A percentile compares a stretch with the other conserved stretches of the same genome.
Evolutionary conservation across 139 green algal genomes (phyloP).

Genomic region (Raphidocelis subcapitata): DNA sequence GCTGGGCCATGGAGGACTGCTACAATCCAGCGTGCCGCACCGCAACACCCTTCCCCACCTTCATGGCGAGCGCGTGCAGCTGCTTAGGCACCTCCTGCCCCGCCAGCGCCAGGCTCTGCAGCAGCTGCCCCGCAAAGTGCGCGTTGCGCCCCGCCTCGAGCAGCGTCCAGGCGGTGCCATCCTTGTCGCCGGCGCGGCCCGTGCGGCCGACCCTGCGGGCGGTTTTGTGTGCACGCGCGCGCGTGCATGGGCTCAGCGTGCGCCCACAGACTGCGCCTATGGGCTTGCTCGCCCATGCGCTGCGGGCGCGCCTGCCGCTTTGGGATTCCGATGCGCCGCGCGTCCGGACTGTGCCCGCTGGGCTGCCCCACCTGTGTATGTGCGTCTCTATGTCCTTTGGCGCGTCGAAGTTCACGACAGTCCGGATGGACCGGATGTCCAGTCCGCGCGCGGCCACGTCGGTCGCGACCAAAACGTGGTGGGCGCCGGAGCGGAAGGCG

Average conservation of each 20-base stretch:
- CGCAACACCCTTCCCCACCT: conserved; percentile 26
- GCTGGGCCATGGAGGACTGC: not conserved
- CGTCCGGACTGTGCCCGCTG: no score
- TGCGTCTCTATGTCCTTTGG: conserved; percentile 88
- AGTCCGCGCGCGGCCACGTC: conserved; percentile 97
- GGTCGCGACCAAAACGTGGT: conserved; percentile 94
- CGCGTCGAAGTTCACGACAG: conserved; percentile 75
- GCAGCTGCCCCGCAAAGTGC: conserved; percentile 72
- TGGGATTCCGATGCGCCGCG: no score
- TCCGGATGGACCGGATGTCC: conserved; percentile 93
- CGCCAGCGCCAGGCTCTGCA: conserved; percentile 61
- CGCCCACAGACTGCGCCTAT: no score
- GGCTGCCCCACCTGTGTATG: conserved; percentile 81
- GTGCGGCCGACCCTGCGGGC: conserved; percentile 85
- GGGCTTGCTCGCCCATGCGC: no score
- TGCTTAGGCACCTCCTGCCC: conserved; percentile 72
- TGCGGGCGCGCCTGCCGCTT: no score
- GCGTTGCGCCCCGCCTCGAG: conserved; percentile 50
- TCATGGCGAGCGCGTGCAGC: conserved; percentile 71
- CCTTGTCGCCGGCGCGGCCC: conserved; percentile 91
- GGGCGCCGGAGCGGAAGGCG: conserved; percentile 83
- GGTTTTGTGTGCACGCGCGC: no score
- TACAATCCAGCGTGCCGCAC: not conserved
- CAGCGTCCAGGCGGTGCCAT: conserved; percentile 85
- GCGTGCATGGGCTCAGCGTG: not conserved